Conservation (phyloP, 345 rosid species). For the Schrenkiella parvula region DNA sequence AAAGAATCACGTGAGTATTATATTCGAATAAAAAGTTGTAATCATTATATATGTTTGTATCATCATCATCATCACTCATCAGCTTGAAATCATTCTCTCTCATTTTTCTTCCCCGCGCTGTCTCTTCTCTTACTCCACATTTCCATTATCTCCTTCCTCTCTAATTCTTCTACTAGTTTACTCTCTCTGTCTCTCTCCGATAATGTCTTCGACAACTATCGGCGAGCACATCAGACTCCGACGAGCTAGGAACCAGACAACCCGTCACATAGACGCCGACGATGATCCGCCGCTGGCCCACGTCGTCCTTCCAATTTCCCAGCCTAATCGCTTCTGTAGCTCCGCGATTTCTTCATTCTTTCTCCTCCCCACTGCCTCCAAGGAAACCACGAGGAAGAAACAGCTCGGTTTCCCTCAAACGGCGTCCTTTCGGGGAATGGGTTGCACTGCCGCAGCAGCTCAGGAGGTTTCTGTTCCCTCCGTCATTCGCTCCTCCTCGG, state of each 20-base stretch:
- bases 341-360: slow-evolving; percentile 33
- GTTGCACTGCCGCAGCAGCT: slow-evolving; percentile 68
- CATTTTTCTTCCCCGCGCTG: slow-evolving; percentile 14
- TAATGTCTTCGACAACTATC: slow-evolving; percentile 44
- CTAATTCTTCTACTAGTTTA: not conserved
- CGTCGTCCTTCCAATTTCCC: slow-evolving; percentile 27
- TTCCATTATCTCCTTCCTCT: not conserved
- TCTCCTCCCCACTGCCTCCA: slow-evolving; percentile 41
- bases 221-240: slow-evolving; percentile 52
- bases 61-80: slow-evolving; percentile 9
- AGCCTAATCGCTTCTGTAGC: slow-evolving; percentile 35
- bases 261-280: slow-evolving; percentile 23
- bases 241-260: slow-evolving; percentile 48
- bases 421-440: slow-evolving; percentile 60
- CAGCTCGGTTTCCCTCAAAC: slow-evolving; percentile 37
- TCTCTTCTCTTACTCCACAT: not conserved
- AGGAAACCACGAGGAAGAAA: slow-evolving; percentile 47
- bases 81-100: slow-evolving; percentile 15
- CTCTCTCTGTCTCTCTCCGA: not conserved
- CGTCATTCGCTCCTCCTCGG: slow-evolving; percentile 68
- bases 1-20: not conserved
- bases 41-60: not conserved
- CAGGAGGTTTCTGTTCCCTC: slow-evolving; percentile 79
- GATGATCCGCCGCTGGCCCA: slow-evolving; percentile 44
- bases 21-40: not conserved